Conservation (phyloP, 2,329 filamentous ascomycete genomes). For the Cladophialophora bantiana region DNA sequence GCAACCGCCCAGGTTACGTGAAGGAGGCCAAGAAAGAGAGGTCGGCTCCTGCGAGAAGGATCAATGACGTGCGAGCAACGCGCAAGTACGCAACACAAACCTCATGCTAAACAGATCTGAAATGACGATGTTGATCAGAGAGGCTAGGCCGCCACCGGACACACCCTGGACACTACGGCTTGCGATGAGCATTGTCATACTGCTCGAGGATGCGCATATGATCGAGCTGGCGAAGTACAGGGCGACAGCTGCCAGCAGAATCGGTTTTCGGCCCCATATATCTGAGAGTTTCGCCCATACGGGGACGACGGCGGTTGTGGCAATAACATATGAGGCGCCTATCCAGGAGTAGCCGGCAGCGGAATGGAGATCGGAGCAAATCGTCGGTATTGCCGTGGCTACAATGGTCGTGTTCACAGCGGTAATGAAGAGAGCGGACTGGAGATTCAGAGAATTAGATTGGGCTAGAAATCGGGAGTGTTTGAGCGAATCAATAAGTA, state of each 20-base stretch:
- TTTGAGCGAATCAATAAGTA: no score
- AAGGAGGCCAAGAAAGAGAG: slow-evolving; percentile 59
- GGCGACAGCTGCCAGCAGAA: slow-evolving; percentile 59
- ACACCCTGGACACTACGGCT: slow-evolving; percentile 62
- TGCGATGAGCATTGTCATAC: slow-evolving; percentile 60
- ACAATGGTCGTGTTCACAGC: slow-evolving; percentile 64
- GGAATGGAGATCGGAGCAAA: slow-evolving; percentile 50
- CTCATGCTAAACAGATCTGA: slow-evolving; percentile 62
- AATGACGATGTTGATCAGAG: slow-evolving; percentile 61
- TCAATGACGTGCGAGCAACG: slow-evolving; percentile 10
- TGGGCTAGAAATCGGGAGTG: not conserved
- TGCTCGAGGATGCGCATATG: slow-evolving; percentile 55
- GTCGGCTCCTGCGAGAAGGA: slow-evolving; percentile 48
- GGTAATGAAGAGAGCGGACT: slow-evolving; percentile 61
- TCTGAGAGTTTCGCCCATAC: slow-evolving; percentile 71
- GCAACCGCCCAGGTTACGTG: slow-evolving; percentile 63
- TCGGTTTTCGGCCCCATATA: slow-evolving; percentile 70
- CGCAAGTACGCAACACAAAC: slow-evolving; percentile 42
- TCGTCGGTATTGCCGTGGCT: slow-evolving; percentile 54
- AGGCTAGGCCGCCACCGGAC: slow-evolving; percentile 60
- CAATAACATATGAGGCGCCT: slow-evolving; percentile 54
- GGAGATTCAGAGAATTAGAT: not conserved
- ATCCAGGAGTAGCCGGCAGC: slow-evolving; percentile 57
- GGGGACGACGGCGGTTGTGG: slow-evolving; percentile 57
- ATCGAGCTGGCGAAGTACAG: slow-evolving; percentile 59